Conservation (phyloP, 768 basidiomycete genomes). For the Naganishia vaughanmartiniae region DNA sequence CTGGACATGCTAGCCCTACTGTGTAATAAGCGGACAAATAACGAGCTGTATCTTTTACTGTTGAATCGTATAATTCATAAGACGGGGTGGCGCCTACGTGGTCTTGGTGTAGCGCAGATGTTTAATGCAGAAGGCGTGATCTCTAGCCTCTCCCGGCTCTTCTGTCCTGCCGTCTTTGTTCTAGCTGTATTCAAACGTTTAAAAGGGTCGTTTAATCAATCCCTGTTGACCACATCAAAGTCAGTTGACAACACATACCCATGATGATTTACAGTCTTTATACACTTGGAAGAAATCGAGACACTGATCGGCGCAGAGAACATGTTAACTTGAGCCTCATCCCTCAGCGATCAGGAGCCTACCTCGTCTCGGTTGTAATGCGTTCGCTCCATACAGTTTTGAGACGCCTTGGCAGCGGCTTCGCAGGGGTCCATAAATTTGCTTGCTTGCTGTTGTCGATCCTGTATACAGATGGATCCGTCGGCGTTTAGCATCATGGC, state of each 20-base stretch:
- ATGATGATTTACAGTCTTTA: constrained; percentile 50
- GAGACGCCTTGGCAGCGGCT: constrained; percentile 47
- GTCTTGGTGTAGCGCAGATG: neutral
- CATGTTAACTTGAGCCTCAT: neutral
- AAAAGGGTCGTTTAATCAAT: neutral
- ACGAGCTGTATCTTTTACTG: constrained; percentile 4
- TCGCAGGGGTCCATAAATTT: constrained; percentile 51
- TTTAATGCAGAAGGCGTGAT: neutral
- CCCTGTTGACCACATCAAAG: too few species aligned
- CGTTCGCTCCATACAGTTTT: constrained; percentile 48
- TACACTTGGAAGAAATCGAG: constrained; percentile 40
- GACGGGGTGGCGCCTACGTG: too few species aligned
- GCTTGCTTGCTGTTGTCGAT: constrained; percentile 29
- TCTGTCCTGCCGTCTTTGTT: constrained; percentile 45
- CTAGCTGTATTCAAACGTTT: constrained; percentile 32
- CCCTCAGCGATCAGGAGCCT: constrained; percentile 17
- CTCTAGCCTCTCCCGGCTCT: constrained; percentile 25
- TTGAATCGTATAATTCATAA: neutral
- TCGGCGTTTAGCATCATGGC: constrained; percentile 16
- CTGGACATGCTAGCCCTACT: constrained; percentile 10
- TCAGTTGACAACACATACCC: constrained; percentile 37
- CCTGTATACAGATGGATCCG: constrained; percentile 1
- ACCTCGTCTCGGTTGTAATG: constrained; percentile 51
- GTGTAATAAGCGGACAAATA: neutral
- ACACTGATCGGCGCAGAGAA: constrained; percentile 26